These are phyloP conservation scores for Tillandsia fasciculata DNA, from an alignment of 176 grass and related monocot genomes.

Conservation along the genomic window DNA sequence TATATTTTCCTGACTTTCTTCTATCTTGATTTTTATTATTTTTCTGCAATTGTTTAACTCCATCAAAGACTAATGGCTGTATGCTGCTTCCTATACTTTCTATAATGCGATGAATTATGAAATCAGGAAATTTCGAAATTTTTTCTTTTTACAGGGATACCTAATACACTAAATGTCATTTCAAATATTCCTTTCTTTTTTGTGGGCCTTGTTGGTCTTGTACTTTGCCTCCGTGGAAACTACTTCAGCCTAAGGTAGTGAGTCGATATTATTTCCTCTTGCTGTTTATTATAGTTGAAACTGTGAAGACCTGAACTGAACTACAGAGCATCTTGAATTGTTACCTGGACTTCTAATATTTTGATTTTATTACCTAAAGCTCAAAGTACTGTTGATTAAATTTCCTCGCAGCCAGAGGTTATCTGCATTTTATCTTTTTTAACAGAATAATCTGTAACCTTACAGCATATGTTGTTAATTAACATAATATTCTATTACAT, in stretches of 20 bases:
- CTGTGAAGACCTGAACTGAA: not conserved
- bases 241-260: slow-evolving; percentile 72
- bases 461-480: too few relatives aligned
- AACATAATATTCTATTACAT: too few relatives aligned
- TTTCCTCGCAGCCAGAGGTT: too few relatives aligned
- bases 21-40: too few relatives aligned
- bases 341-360: too few relatives aligned
- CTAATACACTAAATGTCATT: slow-evolving; percentile 80
- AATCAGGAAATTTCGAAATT: not conserved
- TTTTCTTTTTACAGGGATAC: slow-evolving; percentile 50
- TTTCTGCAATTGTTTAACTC: too few relatives aligned
- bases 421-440: too few relatives aligned
- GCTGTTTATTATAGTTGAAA: not conserved
- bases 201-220: slow-evolving; percentile 43
- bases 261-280: not conserved
- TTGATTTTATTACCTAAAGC: too few relatives aligned
- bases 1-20: too few relatives aligned
- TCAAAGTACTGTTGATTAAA: too few relatives aligned
- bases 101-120: not conserved
- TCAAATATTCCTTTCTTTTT: slow-evolving; percentile 93
- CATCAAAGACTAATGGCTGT: not conserved
- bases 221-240: slow-evolving; percentile 62
- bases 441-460: too few relatives aligned
- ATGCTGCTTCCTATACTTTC: not conserved
- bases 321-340: not conserved